These are phyloP conservation scores for Ceratocystis cacaofunesta DNA, from an alignment of 2,329 filamentous ascomycete species.

Conservation along the genomic window DNA sequence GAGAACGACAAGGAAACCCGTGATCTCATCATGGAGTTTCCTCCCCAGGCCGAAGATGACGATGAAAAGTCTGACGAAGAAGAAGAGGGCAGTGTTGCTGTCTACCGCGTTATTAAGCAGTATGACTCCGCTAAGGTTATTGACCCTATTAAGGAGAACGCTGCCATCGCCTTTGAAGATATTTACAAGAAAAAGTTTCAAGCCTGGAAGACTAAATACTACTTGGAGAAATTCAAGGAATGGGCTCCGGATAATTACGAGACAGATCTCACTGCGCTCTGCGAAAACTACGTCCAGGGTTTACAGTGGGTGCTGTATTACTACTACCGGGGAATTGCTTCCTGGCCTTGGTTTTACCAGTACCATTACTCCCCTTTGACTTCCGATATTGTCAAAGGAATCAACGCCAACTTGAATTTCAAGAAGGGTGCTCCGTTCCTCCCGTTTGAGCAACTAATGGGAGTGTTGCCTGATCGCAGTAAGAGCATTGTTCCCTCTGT, in stretches of 20 bases:
- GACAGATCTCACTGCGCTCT: slow-evolving; percentile 60
- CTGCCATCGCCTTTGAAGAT: slow-evolving; percentile 61
- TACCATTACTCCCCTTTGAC: slow-evolving; percentile 98
- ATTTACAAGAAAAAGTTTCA: slow-evolving; percentile 84
- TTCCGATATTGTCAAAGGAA: slow-evolving; percentile 78
- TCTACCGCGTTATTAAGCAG: slow-evolving; percentile 70
- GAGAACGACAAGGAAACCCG: slow-evolving; percentile 42
- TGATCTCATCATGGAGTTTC: slow-evolving; percentile 37
- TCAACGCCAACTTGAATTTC: slow-evolving; percentile 81
- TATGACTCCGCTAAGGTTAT: slow-evolving; percentile 84
- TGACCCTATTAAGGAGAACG: slow-evolving; percentile 65
- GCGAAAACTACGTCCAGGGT: slow-evolving; percentile 94
- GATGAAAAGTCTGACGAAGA: slow-evolving; percentile 49
- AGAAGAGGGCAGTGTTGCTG: slow-evolving; percentile 73
- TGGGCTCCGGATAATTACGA: slow-evolving; percentile 70
- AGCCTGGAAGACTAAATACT: slow-evolving; percentile 91
- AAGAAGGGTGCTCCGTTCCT: slow-evolving; percentile 86
- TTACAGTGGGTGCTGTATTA: slow-evolving; percentile 97
- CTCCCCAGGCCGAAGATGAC: slow-evolving; percentile 34
- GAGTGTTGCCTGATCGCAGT: slow-evolving; percentile 89
- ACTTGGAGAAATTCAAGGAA: slow-evolving; percentile 69
- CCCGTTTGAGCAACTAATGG: slow-evolving; percentile 95
- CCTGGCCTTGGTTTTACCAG: slow-evolving; percentile 95
- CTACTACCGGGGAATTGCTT: slow-evolving; percentile 93
- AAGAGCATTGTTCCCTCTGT: slow-evolving; percentile 84